Conservation (phyloP, 202 grass and related monocot species). For the Zizania palustris region DNA sequence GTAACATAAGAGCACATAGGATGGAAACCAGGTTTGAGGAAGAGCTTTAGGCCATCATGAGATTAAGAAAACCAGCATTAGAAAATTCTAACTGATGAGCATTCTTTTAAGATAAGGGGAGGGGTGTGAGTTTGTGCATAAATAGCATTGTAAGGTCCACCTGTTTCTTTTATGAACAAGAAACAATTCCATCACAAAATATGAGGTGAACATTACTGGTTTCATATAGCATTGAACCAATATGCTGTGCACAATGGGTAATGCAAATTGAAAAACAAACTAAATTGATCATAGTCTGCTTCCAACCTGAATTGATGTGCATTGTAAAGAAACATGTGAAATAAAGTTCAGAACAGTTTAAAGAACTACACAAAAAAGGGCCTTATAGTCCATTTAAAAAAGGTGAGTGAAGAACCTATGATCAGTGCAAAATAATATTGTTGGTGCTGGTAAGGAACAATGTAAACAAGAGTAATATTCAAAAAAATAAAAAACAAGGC, state of each 20-base stretch:
- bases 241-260: not conserved
- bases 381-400: not conserved
- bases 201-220: constrained; percentile 9
- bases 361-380: not conserved
- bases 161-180: not conserved
- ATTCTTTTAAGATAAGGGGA: no score
- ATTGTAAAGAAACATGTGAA: not conserved
- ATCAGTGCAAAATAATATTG: not conserved
- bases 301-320: not conserved
- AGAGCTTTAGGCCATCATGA: not conserved
- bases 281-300: not conserved
- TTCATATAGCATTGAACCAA: constrained; percentile 8
- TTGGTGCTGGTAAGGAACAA: not conserved
- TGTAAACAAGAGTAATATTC: not conserved
- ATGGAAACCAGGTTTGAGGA: constrained; percentile 15
- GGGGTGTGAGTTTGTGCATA: no score
- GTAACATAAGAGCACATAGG: not conserved
- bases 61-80: not conserved
- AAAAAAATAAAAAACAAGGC: not conserved
- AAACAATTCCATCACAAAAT: not conserved
- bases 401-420: not conserved
- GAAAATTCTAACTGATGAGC: not conserved
- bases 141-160: not conserved
- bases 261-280: not conserved
- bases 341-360: not conserved